Percentiles rank a stretch among this genome's conserved stretches.
phyloP scores from a whole-genome alignment of 1,284 basidiomycete species.

The Marasmius tenuissimus region DNA sequence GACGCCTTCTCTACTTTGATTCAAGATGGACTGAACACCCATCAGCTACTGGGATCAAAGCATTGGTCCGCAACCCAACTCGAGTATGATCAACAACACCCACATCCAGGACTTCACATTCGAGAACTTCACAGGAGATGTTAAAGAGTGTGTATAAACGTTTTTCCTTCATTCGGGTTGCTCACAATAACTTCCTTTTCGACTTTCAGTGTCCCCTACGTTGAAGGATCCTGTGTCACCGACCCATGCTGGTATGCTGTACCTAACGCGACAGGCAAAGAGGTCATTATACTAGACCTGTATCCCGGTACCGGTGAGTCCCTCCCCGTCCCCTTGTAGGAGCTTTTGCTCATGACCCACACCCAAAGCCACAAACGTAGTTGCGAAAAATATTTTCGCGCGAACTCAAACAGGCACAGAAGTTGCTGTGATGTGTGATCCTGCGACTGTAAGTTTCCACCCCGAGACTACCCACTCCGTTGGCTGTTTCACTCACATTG shows the following conservation, averaged over 20 bases:
- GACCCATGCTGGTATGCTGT: slow-evolving; percentile 64
- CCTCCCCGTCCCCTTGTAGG: background rate
- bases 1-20: background rate
- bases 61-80: slow-evolving; percentile 46
- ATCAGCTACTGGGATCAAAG: slow-evolving; percentile 58
- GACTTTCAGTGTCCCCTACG: slow-evolving; percentile 40
- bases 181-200: background rate
- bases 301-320: slow-evolving; percentile 48
- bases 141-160: slow-evolving; percentile 47
- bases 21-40: background rate
- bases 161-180: background rate
- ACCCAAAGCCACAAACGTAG: slow-evolving; percentile 42
- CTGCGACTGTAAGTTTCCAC: slow-evolving; percentile 38
- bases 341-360: background rate
- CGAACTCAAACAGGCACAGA: slow-evolving; percentile 41
- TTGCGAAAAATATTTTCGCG: slow-evolving; percentile 47
- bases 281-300: slow-evolving; percentile 58
- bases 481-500: background rate
- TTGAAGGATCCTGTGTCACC: slow-evolving; percentile 57
- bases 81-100: slow-evolving; percentile 48
- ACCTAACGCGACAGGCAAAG: slow-evolving; percentile 52
- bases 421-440: slow-evolving; percentile 56
- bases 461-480: background rate
- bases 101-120: slow-evolving; percentile 58
- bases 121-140: slow-evolving; percentile 50